Percentiles rank a stretch among this genome's conserved stretches.
Evolutionary conservation across 768 basidiomycete species (phyloP).

Genomic region (Rhodosporidiobolus sp.): DNA sequence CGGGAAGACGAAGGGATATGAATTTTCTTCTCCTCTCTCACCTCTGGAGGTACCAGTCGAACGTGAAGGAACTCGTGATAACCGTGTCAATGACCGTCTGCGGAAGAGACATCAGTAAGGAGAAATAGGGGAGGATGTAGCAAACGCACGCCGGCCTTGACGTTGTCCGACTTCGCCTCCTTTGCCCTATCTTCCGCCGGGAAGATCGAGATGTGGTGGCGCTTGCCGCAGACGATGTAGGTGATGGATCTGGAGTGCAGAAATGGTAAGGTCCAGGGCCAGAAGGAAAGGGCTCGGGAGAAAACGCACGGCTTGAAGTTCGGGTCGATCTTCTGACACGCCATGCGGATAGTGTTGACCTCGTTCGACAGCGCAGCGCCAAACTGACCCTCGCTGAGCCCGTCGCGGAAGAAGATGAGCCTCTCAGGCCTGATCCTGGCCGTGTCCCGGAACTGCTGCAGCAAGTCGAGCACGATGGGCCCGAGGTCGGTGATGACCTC

Average conservation of each 20-base stretch:
- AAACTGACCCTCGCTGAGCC: constrained; percentile 23
- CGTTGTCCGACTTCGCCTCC: constrained; percentile 21
- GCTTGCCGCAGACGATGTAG: constrained; percentile 19
- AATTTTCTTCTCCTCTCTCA: not conserved
- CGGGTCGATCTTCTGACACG: constrained; percentile 5
- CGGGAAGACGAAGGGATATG: too few relatives aligned
- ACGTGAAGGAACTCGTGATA: constrained; percentile 2
- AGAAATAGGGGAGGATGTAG: too few relatives aligned
- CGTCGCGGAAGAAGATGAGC: constrained; percentile 24
- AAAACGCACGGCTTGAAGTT: constrained; percentile 13
- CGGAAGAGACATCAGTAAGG: too few relatives aligned
- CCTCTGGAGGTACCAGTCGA: constrained; percentile 24
- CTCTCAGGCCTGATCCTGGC: constrained; percentile 7
- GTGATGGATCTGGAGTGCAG: constrained; percentile 1
- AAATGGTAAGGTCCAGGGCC: not conserved
- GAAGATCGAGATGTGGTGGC: constrained; percentile 9
- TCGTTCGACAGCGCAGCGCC: not conserved
- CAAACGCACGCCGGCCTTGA: constrained; percentile 6
- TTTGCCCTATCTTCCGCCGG: not conserved
- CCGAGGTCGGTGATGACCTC: constrained; percentile 8
- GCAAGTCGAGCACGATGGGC: not conserved
- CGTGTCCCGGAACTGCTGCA: not conserved
- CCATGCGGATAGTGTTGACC: constrained; percentile 11
- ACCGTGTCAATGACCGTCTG: not conserved
- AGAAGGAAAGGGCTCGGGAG: not conserved